Evolutionary conservation across 2,329 filamentous ascomycete species (phyloP), one percentile per base, ranked within the genome.

Genomic region (Arthrobotrys iridis): DNA sequence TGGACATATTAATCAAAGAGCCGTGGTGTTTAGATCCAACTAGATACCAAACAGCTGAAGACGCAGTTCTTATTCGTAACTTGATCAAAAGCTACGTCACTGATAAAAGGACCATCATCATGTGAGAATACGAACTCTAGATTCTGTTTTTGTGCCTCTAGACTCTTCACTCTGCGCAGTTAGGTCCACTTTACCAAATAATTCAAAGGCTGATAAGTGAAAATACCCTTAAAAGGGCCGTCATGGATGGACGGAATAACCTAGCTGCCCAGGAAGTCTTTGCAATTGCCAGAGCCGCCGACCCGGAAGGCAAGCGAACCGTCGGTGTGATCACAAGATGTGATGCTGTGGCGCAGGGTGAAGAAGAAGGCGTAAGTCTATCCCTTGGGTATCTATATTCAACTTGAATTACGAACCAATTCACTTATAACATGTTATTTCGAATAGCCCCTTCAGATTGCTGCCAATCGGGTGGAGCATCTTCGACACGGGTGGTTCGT

Each of bases 261-360:
- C 67, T 71, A 1, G 77, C 77, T 2, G 78, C 77, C 59, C 78
- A 79, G 43, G 78, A 78, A 37, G 68, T 78, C 5, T 78, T 78
- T 33, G 66, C 43, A 15, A 43, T 78, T 3, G 73, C 68, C 11
- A 74, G 72, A 11, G 57, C 41, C 11, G 78, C 73, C 1, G 77
- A 79, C 15, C 77, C 73, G 13, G 63, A 46, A 13, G 78, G 78
- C 6, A 13, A 26, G 4, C 78, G 78, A 11, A 79, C 79, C 1
- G 70, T 80, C 10, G 79, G 79, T 37, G 71, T 80, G n/a, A 59
- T 80, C 4, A 80, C 79, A n/a, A 80, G 79, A 48, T 78, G 77
- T 10, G 79, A 80, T 33, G 62, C 74, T 11, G 55, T 79, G 10
- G 68, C 77, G n/a, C 28, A 45, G 0, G 78, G 78, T 18, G 72